Evolutionary conservation across 2,329 filamentous ascomycete species (phyloP).

Genomic region (Neofusicoccum laricinum): DNA sequence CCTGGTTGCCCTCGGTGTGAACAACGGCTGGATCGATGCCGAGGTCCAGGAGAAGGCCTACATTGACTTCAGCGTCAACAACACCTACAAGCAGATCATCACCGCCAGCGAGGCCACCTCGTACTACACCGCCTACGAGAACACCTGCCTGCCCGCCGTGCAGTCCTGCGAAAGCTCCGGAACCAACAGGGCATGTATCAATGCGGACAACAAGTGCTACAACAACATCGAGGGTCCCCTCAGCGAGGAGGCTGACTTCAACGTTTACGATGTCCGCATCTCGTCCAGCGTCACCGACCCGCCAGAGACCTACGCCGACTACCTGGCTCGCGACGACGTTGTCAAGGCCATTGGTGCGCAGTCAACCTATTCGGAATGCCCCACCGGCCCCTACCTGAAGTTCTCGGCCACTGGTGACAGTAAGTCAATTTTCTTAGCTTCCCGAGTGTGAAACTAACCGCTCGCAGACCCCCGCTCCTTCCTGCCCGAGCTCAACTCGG

Average conservation of each 20-base stretch:
- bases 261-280: conserved; percentile 16
- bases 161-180: conserved; percentile 12
- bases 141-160: conserved; percentile 15
- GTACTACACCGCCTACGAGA: conserved; percentile 11
- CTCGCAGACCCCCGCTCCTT: conserved; percentile 8
- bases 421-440: neutral
- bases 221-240: conserved; percentile 43
- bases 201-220: conserved; percentile 38
- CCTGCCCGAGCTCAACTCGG: conserved; percentile 6
- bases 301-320: conserved; percentile 30
- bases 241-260: conserved; percentile 9
- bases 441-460: too few species aligned
- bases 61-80: conserved; percentile 16
- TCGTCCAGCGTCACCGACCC: neutral
- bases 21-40: conserved; percentile 45
- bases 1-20: conserved; percentile 7
- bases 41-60: conserved; percentile 18
- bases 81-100: conserved; percentile 15
- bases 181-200: conserved; percentile 13
- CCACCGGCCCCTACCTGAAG: conserved; percentile 42
- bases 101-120: neutral
- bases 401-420: conserved; percentile 10
- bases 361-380: conserved; percentile 9
- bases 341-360: conserved; percentile 42
- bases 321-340: conserved; percentile 52